Percentiles rank a stretch among this genome's conserved stretches.
phyloP scores from a whole-genome alignment of 2,329 filamentous ascomycete species.

The Fusarium torulosum region DNA sequence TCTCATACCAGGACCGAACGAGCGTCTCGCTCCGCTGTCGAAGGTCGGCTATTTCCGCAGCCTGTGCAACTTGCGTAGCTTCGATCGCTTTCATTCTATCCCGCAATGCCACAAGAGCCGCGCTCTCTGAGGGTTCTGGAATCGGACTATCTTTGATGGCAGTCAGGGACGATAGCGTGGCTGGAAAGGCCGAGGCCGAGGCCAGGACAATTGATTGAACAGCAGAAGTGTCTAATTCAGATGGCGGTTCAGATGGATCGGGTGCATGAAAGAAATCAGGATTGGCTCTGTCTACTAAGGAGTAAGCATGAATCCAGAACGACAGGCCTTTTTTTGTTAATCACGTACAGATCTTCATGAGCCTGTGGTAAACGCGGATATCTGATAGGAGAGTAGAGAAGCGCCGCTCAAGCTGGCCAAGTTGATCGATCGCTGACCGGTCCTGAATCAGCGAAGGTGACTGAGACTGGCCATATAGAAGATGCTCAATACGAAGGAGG shows the following conservation, averaged over 20 bases:
- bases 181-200: conserved; percentile 67
- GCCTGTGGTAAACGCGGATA: conserved; percentile 68
- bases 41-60: conserved; percentile 71
- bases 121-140: conserved; percentile 67
- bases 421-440: conserved; percentile 57
- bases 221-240: conserved; percentile 64
- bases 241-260: conserved; percentile 61
- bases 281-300: conserved; percentile 61
- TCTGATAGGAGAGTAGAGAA: conserved; percentile 64
- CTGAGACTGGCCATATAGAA: conserved; percentile 64
- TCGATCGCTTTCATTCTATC: conserved; percentile 73
- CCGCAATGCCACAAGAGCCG: conserved; percentile 67
- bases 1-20: conserved; percentile 79
- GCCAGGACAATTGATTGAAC: conserved; percentile 68
- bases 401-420: conserved; percentile 66
- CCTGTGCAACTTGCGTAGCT: conserved; percentile 71
- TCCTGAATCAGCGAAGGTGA: conserved; percentile 52
- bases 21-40: conserved; percentile 72
- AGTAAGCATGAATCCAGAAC: not conserved
- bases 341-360: conserved; percentile 70
- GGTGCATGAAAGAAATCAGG: conserved; percentile 68
- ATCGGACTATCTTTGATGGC: conserved; percentile 68
- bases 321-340: not conserved
- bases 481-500: conserved; percentile 70
- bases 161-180: conserved; percentile 68